Base-by-base conservation (phyloP, 179 eudicot genomes). In the Gypsophila paniculata region DNA sequence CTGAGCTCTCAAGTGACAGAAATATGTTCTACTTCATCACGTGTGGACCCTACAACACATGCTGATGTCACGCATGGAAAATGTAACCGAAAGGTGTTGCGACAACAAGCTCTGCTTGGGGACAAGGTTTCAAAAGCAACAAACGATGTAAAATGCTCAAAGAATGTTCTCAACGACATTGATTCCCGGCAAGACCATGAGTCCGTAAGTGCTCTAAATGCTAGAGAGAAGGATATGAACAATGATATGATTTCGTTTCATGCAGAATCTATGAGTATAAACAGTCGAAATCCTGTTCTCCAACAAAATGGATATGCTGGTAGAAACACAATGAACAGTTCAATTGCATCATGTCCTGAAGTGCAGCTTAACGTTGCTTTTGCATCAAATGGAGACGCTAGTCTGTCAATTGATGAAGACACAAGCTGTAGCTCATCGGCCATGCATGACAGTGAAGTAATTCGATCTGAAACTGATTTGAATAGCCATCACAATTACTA, bases 11-110 rank as follows among this genome's bases (percentile, higher is more conserved):
- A 76, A 22, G 61, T 19, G 57, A 65, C 58, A 26, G 69, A 65
- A 23, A 65, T 68, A 72, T 83, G 77, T 59, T 81, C 83, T 15
- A 77, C 68, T 51, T 54, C 79, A 26, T 65, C 72, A 74, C 67
- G 25, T 22, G 71, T 64, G 70, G 70, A 32, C 70, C 64, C 57
- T 38, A 70, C 61, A 48, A 18, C 61, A 59, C 74, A 54, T 65
- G 26, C 73, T 14, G 48, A 76, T 18, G 66, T 12, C 61, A 58
- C 46, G 29, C 52, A 21, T 36, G 60, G 34, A 59, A 66, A 70
- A 23, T 65, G 72, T 32, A 29, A n/a, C 77, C 72, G 36, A 69
- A 61, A 70, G 70, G 58, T 12, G 52, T 72, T 76, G 55, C 77
- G 70, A 65, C 25, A 21, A 36, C 58, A 70, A 58, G 69, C 71